phyloP scores from a whole-genome alignment of 495 filamentous ascomycete species.

The Penicillium paxilli region DNA sequence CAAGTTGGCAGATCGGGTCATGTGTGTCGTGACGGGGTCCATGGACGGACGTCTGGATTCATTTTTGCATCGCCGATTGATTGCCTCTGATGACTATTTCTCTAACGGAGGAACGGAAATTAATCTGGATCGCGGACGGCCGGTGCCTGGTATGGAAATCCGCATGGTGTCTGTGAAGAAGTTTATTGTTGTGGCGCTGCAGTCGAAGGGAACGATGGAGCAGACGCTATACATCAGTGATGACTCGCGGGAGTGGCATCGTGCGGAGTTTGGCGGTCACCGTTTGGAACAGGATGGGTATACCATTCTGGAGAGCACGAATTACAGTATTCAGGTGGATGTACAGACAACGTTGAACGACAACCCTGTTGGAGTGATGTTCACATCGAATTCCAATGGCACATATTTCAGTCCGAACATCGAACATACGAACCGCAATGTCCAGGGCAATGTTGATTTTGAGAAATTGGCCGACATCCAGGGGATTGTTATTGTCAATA shows the following conservation, averaged over 20 bases:
- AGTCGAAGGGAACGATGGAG: constrained; percentile 77
- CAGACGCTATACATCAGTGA: constrained; percentile 82
- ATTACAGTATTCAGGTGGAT: constrained; percentile 96
- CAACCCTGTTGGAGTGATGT: constrained; percentile 77
- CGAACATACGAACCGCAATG: constrained; percentile 83
- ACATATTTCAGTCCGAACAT: constrained; percentile 91
- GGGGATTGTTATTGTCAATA: constrained; percentile 87
- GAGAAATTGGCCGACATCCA: constrained; percentile 89
- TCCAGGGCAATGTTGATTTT: constrained; percentile 77
- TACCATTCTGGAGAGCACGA: constrained; percentile 90
- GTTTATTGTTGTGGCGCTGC: constrained; percentile 80
- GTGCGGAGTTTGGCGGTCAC: constrained; percentile 84
- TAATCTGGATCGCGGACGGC: constrained; percentile 66
- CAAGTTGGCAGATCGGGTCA: constrained; percentile 60
- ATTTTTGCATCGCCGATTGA: constrained; percentile 47
- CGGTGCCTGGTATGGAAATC: constrained; percentile 78
- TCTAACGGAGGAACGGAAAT: constrained; percentile 62
- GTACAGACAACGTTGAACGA: constrained; percentile 67
- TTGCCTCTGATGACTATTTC: constrained; percentile 81
- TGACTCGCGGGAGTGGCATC: constrained; percentile 82
- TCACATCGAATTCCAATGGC: constrained; percentile 94
- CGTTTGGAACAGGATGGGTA: constrained; percentile 83
- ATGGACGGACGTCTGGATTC: constrained; percentile 34
- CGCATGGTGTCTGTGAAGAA: constrained; percentile 67
- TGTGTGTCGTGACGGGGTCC: constrained; percentile 78